phyloP scores from a whole-genome alignment of 2,329 filamentous ascomycete species.

The Pestalotiopsis sp. region DNA sequence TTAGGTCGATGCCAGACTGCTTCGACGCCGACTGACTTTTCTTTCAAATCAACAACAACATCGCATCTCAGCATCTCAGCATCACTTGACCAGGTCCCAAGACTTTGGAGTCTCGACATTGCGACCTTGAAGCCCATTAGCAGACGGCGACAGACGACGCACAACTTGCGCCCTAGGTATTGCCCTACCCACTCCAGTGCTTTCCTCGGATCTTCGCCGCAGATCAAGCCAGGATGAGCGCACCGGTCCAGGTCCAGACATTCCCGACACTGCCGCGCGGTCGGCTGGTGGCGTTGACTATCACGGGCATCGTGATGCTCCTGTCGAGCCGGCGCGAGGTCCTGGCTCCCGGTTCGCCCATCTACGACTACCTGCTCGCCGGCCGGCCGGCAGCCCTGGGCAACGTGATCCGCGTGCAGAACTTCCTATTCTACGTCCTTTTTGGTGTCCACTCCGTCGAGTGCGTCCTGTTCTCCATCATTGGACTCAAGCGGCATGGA shows the following conservation, averaged over 20 bases:
- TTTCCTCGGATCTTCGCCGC: neutral
- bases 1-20: neutral
- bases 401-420: neutral
- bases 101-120: no score
- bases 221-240: neutral
- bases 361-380: constrained; percentile 12
- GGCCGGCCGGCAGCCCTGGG: neutral
- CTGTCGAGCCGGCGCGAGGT: constrained; percentile 1
- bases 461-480: neutral
- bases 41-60: neutral
- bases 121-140: neutral
- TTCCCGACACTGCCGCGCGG: neutral
- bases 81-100: neutral
- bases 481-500: neutral
- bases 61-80: neutral
- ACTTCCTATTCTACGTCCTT: constrained; percentile 11
- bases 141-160: neutral
- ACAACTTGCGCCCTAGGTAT: neutral
- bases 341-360: constrained; percentile 2
- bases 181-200: neutral
- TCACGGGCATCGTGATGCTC: constrained; percentile 7
- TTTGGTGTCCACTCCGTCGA: constrained; percentile 9
- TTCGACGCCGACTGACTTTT: neutral
- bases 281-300: neutral
- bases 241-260: constrained; percentile 5